phyloP scores from a whole-genome alignment of 345 rosid genomes.

The Euphorbia pulcherrima region DNA sequence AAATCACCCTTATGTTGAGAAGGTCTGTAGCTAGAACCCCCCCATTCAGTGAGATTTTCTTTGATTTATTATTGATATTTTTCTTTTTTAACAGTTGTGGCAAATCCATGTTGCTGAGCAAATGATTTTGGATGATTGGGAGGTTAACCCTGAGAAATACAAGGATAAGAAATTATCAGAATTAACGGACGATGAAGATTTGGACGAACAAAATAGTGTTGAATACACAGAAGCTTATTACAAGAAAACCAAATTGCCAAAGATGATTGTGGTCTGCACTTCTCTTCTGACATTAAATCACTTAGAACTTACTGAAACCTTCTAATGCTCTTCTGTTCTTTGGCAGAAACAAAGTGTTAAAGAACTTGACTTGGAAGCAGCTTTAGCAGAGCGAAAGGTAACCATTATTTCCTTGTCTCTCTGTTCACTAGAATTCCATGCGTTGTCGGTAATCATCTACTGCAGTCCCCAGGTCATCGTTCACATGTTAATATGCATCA shows the following conservation, averaged over 20 bases:
- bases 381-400: slow-evolving; percentile 83
- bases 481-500: background rate
- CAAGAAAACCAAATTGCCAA: slow-evolving; percentile 57
- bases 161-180: slow-evolving; percentile 73
- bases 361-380: slow-evolving; percentile 91
- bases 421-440: background rate
- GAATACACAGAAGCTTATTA: slow-evolving; percentile 51
- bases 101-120: slow-evolving; percentile 87
- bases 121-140: slow-evolving; percentile 84
- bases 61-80: slow-evolving; percentile 1
- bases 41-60: background rate
- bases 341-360: slow-evolving; percentile 82
- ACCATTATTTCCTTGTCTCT: slow-evolving; percentile 8
- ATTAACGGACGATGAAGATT: slow-evolving; percentile 68
- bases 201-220: slow-evolving; percentile 60
- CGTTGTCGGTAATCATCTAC: background rate
- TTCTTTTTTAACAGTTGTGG: slow-evolving; percentile 72
- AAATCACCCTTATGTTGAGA: slow-evolving; percentile 88
- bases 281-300: background rate
- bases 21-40: slow-evolving; percentile 35
- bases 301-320: slow-evolving; percentile 7
- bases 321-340: slow-evolving; percentile 22
- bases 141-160: slow-evolving; percentile 80
- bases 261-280: slow-evolving; percentile 59
- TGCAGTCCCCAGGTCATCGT: background rate